phyloP scores from a whole-genome alignment of 108 stramenopile species.

The Halocafeteria seosinensis region DNA sequence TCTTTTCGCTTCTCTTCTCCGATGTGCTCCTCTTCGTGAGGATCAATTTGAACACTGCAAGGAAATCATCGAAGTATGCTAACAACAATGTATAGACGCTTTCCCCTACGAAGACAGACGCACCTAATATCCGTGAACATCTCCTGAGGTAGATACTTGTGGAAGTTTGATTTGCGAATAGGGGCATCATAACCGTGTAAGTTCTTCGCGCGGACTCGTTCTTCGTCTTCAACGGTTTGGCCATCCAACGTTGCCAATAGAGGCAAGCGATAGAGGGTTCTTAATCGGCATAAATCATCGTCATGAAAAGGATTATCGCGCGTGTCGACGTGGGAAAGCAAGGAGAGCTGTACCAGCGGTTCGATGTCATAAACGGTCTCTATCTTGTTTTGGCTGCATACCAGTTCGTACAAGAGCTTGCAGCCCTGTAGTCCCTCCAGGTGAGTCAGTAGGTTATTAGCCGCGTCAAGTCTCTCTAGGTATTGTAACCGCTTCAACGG shows the following conservation, averaged over 20 bases:
- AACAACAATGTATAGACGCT: too few relatives aligned
- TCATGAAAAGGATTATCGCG: background rate
- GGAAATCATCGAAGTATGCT: too few relatives aligned
- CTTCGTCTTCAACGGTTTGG: background rate
- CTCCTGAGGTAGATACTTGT: background rate
- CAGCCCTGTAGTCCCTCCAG: background rate
- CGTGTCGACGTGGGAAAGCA: background rate
- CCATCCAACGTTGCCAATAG: background rate
- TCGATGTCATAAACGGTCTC: background rate
- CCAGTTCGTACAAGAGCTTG: background rate
- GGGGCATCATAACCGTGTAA: background rate
- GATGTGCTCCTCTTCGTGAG: too few relatives aligned
- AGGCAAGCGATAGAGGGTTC: background rate
- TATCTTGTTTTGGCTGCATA: background rate
- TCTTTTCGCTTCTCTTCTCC: too few relatives aligned
- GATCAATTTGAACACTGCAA: too few relatives aligned
- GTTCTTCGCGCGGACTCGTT: background rate
- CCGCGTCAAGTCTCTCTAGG: background rate
- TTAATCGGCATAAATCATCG: background rate
- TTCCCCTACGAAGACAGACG: too few relatives aligned
- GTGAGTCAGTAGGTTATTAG: background rate
- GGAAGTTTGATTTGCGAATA: background rate
- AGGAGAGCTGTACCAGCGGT: background rate
- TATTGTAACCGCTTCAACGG: background rate
- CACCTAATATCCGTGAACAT: background rate